Base-by-base conservation (phyloP, 768 basidiomycete species). In the Boletus subcaerulescens region DNA sequence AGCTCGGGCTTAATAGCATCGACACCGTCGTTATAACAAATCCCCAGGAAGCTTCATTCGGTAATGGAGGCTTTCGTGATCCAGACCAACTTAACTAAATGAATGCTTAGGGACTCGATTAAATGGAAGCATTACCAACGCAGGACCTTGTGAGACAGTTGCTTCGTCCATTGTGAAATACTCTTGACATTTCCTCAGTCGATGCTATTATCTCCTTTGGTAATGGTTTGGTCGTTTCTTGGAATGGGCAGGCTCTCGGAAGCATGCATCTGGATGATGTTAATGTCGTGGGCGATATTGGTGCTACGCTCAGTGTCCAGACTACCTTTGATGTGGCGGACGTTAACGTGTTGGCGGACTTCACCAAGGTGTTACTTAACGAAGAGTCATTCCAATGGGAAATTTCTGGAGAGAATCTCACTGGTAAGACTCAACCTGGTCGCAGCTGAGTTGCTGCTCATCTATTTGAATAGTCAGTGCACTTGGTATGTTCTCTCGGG, bases 131-230 rank as follows among this genome's bases (percentile, higher is more conserved):
- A 87, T 90, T 58, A 79, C 77, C 14, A 82, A 87, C 48, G 80
- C 87, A 29, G 88, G 88, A 15, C 88, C 88, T 41, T 89, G 86
- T 88, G 68, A 54, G 85, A 43, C 69, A 33, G 32, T 43, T 38
- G 9, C 36, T 46, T 18, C 22, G 8, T 26, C 18, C 29, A 53
- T 9, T 42, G 31, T 18, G 15, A 44, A 44, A 18, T 40, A 15
- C n/a, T 45, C 32, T 24, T 65, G 35, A 63, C 17, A 15, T 45
- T 47, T n/a, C 38, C 20, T 29, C 24, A 71, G 86, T 90, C 62
- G 85, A 89, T 57, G 87, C 87, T 3, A 77, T 68, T 5, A 89
- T 90, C 60, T 73, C 77, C 10, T 90, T 90, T 67, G 79, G 79
- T 3, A 67, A 76, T 35, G 88, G 88, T 5, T 70, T 89, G 29